Conservation (phyloP, 1,284 basidiomycete genomes). For the Fomes fomentarius region DNA sequence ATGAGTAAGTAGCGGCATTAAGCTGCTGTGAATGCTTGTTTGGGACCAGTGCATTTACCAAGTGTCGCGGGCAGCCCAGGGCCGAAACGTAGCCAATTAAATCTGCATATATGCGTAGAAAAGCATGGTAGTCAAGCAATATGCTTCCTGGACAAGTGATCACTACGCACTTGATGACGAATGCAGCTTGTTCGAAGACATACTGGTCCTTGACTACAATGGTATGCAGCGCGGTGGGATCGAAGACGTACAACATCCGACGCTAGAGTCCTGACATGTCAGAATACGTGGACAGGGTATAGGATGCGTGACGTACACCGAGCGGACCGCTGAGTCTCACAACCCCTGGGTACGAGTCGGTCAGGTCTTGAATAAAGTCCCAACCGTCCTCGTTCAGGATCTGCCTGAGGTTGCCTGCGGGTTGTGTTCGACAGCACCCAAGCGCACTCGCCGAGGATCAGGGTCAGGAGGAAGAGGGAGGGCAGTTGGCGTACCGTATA, state of each 20-base stretch:
- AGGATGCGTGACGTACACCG: conserved; percentile 7
- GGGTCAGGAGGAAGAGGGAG: background rate
- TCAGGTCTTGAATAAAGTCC: conserved; percentile 19
- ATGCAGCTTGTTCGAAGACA: conserved; percentile 30
- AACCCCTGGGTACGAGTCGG: conserved; percentile 10
- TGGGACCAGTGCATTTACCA: too few relatives aligned
- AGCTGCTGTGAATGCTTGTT: too few relatives aligned
- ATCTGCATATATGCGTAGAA: too few relatives aligned
- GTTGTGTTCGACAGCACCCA: background rate
- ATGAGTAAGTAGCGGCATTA: too few relatives aligned
- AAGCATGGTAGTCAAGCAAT: too few relatives aligned
- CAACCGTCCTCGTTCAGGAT: conserved; percentile 20
- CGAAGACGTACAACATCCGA: conserved; percentile 28
- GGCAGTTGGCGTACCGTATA: conserved; percentile 5
- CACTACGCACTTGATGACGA: conserved; percentile 20
- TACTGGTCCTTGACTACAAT: conserved; percentile 37
- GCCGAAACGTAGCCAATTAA: too few relatives aligned
- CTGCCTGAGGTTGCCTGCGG: conserved; percentile 22
- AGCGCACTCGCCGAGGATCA: too few relatives aligned
- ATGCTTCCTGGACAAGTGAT: too few relatives aligned
- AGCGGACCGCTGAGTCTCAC: conserved; percentile 15
- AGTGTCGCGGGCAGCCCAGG: too few relatives aligned
- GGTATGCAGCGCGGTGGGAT: conserved; percentile 33
- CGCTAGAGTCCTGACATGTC: too few relatives aligned
- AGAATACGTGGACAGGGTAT: too few relatives aligned